These are phyloP conservation scores for Phytophthora uliginosa DNA, from an alignment of 352 stramenopile genomes.

Conservation along the genomic window DNA sequence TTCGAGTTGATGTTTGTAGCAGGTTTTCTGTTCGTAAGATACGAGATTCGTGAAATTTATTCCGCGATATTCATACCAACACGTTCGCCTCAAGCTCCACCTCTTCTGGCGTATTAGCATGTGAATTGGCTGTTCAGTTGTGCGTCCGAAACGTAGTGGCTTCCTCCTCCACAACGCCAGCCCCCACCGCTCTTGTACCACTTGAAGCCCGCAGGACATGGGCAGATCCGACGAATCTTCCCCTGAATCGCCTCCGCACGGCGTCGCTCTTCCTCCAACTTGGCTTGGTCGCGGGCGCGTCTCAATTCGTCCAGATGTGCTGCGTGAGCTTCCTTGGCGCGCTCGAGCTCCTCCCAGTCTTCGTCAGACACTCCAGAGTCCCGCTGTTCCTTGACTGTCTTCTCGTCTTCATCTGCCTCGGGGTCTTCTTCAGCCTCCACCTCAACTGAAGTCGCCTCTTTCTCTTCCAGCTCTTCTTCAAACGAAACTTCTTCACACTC, in stretches of 20 bases:
- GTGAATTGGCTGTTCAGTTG: constrained; percentile 72
- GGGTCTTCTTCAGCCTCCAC: constrained; percentile 36
- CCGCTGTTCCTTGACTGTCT: constrained; percentile 29
- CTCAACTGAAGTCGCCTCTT: constrained; percentile 1
- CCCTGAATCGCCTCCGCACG: constrained; percentile 56
- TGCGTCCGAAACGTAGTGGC: constrained; percentile 79
- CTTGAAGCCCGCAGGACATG: constrained; percentile 72
- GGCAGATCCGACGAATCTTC: constrained; percentile 68
- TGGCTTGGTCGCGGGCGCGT: constrained; percentile 39
- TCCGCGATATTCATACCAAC: too few relatives aligned
- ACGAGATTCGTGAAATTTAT: too few relatives aligned
- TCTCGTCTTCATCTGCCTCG: constrained; percentile 18
- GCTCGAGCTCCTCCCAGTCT: constrained; percentile 75
- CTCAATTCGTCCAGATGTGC: constrained; percentile 47
- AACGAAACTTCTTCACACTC: constrained; percentile 2
- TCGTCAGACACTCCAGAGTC: constrained; percentile 72
- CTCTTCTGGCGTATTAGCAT: background rate
- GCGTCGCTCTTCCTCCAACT: constrained; percentile 52
- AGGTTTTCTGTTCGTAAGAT: too few relatives aligned
- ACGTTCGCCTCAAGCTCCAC: background rate
- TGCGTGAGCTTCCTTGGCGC: constrained; percentile 63
- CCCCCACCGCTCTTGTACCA: constrained; percentile 70
- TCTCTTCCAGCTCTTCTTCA: constrained; percentile 26
- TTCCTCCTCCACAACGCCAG: constrained; percentile 86
- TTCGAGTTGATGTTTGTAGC: too few relatives aligned